A percentile compares a stretch with the other conserved stretches of the same genome.
Evolutionary conservation across 768 basidiomycete species (phyloP).

Genomic region (Fomitopsis serialis): DNA sequence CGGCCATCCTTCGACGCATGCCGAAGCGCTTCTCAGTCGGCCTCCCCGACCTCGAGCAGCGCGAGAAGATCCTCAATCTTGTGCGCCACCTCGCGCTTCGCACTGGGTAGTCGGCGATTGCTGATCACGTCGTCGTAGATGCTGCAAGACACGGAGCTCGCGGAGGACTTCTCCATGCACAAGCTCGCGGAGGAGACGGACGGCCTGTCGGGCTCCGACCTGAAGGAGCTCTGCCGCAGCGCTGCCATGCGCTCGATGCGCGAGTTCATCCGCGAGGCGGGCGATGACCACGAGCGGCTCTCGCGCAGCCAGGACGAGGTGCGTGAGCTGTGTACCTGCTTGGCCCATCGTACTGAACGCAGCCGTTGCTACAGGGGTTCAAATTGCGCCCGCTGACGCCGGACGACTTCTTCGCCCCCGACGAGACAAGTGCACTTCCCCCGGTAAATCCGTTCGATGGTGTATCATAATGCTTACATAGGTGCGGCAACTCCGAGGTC

Average conservation of each 20-base stretch:
- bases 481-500: not conserved
- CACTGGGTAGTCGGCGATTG: not conserved
- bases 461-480: not conserved
- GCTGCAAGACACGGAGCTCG: constrained; percentile 71
- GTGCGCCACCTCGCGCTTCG: constrained; percentile 33
- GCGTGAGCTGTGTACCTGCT: constrained; percentile 14
- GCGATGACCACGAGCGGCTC: constrained; percentile 43
- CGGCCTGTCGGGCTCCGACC: constrained; percentile 83
- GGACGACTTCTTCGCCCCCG: constrained; percentile 58
- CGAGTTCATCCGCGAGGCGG: constrained; percentile 64
- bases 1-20: constrained; percentile 91
- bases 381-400: constrained; percentile 66
- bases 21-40: constrained; percentile 90
- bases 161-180: constrained; percentile 54
- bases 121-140: constrained; percentile 45
- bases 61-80: constrained; percentile 77
- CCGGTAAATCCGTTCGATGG: not conserved
- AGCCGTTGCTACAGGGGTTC: constrained; percentile 55
- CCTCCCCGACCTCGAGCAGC: constrained; percentile 73
- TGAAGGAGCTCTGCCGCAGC: constrained; percentile 87
- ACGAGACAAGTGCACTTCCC: constrained; percentile 22
- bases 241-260: constrained; percentile 92
- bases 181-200: constrained; percentile 63
- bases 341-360: not conserved
- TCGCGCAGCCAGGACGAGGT: constrained; percentile 41